Evolutionary conservation across 805 yeast species (phyloP), one percentile per base, ranked within the genome.

Genomic region (Wickerhamiella parazyma): DNA sequence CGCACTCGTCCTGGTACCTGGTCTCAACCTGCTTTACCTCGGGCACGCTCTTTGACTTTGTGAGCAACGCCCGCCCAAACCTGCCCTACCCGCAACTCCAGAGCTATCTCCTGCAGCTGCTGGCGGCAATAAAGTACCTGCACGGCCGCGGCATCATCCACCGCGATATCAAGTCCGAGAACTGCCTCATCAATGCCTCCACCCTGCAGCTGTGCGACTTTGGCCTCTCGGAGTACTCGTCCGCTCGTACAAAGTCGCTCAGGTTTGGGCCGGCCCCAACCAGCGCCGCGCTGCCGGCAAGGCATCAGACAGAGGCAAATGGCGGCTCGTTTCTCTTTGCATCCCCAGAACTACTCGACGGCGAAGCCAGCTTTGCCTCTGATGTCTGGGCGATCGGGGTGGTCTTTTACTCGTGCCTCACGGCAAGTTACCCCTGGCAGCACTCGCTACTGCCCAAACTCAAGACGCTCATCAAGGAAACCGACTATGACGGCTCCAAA

Each of bases 371-470:
- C 2, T 78, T 82, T 2, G 64, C 74, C 33, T 78, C 87, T 1
- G 97, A 87, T 61, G 70, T 83, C 4, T 87, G 96, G 96, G 94
- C 95, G 0, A 68, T 82, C 36, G 97, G 96, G 3, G 82, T 86
- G 0, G 63, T 81, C 49, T 52, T 80, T 3, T 86, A 74, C 59
- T 76, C 93, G 1, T 71, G 85, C 73, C 61, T 78, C 22, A 71
- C 75, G 19, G 87, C 93, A 0, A 73, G 70, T 49, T 60, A 87
- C 41, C 95, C 95, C 1, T 87, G 87, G 63, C 76, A 75, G 47
- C 94, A 86, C 56, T 72, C 72, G n/a, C 81, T 77, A 57, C 86
- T 82, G 53, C 94, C 94, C 9, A 66, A 86, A 49, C 65, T 87
- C 48, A 70, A 84, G 33, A 74, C 81, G 10, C 71, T 76, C 66